These are phyloP conservation scores for Pilaira anomala DNA, from an alignment of 192 early-diverging fungal genomes.

Conservation along the genomic window DNA sequence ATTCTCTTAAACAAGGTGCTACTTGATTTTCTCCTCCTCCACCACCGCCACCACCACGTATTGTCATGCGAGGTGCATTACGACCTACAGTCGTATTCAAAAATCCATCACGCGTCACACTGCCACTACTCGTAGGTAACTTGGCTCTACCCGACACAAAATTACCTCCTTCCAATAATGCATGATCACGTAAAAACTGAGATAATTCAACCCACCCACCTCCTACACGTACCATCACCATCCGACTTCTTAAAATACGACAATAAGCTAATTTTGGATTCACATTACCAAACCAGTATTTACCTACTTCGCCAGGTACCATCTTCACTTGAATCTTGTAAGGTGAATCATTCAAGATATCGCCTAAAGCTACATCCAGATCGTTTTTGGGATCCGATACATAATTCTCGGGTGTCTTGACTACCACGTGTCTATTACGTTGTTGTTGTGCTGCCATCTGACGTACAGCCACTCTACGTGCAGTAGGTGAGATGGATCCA, in stretches of 20 bases:
- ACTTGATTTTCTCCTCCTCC: not conserved
- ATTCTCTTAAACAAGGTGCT: conserved; percentile 5
- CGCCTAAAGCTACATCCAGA: conserved; percentile 57
- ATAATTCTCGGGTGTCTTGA: conserved; percentile 24
- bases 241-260: conserved; percentile 55
- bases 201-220: conserved; percentile 63
- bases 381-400: conserved; percentile 53
- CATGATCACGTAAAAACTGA: conserved; percentile 39
- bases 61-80: not conserved
- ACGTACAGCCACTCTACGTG: conserved; percentile 1
- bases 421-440: not conserved
- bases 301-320: conserved; percentile 55
- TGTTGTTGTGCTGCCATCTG: not conserved
- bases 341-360: conserved; percentile 59
- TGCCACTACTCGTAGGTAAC: not conserved
- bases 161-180: conserved; percentile 24
- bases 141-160: conserved; percentile 9
- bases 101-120: conserved; percentile 2
- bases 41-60: conserved; percentile 10
- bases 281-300: conserved; percentile 63
- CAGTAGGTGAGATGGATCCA: conserved; percentile 13
- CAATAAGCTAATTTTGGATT: conserved; percentile 64
- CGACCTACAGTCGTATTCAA: conserved; percentile 5
- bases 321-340: conserved; percentile 44
- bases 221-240: conserved; percentile 69